phyloP scores from a whole-genome alignment of 2,329 filamentous ascomycete species.

The Scleromitrula shiraiana region DNA sequence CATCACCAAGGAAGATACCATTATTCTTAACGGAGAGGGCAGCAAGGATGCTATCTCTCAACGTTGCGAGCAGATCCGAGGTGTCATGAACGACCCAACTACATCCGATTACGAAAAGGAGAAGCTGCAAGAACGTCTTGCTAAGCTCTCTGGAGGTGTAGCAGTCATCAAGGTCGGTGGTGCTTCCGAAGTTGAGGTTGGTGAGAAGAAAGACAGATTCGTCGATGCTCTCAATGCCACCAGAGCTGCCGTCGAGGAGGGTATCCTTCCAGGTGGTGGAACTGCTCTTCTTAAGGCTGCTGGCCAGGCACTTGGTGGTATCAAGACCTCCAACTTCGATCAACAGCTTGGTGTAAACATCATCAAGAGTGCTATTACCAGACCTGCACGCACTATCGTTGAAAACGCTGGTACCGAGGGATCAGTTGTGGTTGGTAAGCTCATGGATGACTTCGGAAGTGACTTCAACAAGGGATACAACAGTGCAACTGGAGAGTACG shows the following conservation, averaged over 20 bases:
- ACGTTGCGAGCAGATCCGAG: constrained; percentile 98
- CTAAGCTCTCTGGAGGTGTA: constrained; percentile 97
- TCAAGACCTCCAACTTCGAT: constrained; percentile 95
- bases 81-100: constrained; percentile 85
- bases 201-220: constrained; percentile 99
- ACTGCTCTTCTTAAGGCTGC: constrained; percentile 97
- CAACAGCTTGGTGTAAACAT: constrained; percentile 98
- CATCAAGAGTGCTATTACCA: constrained; percentile 95
- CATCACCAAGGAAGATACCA: constrained; percentile 99
- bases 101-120: constrained; percentile 99
- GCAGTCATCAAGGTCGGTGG: constrained; percentile 99
- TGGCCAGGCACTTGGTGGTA: constrained; percentile 70
- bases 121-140: constrained; percentile 99
- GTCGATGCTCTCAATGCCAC: constrained; percentile 98
- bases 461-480: constrained; percentile 99
- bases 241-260: constrained; percentile 95
- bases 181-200: constrained; percentile 94
- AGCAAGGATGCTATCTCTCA: constrained; percentile 89
- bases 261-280: constrained; percentile 96
- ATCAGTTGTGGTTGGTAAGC: constrained; percentile 94
- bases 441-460: constrained; percentile 80
- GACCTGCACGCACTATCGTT: constrained; percentile 87
- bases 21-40: constrained; percentile 94
- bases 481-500: constrained; percentile 93
- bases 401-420: constrained; percentile 97